A percentile compares a stretch with the other conserved stretches of the same genome.
Evolutionary conservation across 169 alveolate genomes (phyloP).

Genomic region (Plasmodium chabaudi): DNA sequence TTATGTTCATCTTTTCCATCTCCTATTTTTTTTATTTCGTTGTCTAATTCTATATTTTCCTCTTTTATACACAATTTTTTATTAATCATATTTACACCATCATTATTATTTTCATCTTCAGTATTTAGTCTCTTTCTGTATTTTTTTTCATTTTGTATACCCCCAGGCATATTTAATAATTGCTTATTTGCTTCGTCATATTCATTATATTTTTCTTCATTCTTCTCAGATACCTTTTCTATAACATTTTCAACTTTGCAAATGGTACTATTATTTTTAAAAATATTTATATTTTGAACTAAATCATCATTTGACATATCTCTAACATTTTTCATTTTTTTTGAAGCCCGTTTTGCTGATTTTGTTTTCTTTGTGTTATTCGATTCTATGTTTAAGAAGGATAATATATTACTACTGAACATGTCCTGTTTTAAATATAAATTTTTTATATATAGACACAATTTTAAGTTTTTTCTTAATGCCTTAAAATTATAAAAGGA

Average conservation of each 20-base stretch:
- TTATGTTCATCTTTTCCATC: constrained; percentile 11
- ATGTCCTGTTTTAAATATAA: constrained; percentile 44
- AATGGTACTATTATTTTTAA: too few species aligned
- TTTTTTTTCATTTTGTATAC: background rate
- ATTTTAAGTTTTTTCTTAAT: constrained; percentile 47
- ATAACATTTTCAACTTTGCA: background rate
- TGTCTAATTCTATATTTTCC: background rate
- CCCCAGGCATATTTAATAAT: background rate
- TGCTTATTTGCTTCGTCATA: background rate
- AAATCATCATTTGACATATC: background rate
- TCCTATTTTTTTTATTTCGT: background rate
- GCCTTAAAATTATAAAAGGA: constrained; percentile 58
- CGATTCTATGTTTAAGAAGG: constrained; percentile 36
- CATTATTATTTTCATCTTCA: background rate
- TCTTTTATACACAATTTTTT: background rate
- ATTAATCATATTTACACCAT: background rate
- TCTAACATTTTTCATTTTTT: background rate
- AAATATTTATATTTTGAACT: background rate
- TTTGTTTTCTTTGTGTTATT: background rate
- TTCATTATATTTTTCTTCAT: constrained; percentile 5
- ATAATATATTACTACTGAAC: constrained; percentile 53
- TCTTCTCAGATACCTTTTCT: background rate
- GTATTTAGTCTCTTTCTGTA: background rate
- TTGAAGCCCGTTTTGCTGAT: background rate
- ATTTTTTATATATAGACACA: constrained; percentile 56